Conservation (phyloP, 768 basidiomycete genomes). For the Trametes maxima region DNA sequence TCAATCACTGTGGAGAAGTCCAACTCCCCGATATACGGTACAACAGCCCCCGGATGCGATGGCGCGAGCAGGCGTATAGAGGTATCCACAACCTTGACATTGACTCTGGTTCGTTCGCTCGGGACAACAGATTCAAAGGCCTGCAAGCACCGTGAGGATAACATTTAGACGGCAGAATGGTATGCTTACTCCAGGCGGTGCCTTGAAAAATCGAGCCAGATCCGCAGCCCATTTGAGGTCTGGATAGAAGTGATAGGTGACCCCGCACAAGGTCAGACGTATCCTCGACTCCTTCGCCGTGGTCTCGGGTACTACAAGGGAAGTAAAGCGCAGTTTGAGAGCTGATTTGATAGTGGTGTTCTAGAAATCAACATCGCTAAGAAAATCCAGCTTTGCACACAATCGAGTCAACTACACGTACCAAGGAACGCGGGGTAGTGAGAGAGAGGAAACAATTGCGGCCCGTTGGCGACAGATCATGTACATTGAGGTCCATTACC, state of each 20-base stretch:
- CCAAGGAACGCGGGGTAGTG: constrained; percentile 60
- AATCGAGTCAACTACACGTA: constrained; percentile 36
- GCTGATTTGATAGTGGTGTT: constrained; percentile 46
- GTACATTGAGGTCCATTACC: constrained; percentile 61
- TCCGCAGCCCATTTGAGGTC: constrained; percentile 67
- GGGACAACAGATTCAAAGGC: constrained; percentile 94
- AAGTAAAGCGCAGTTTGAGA: constrained; percentile 68
- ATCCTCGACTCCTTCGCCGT: constrained; percentile 79
- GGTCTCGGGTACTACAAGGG: constrained; percentile 58
- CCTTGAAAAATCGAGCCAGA: constrained; percentile 64
- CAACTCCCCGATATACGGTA: constrained; percentile 63
- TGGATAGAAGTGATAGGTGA: constrained; percentile 63
- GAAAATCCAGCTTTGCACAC: not conserved
- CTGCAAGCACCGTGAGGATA: constrained; percentile 36
- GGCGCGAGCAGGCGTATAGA: constrained; percentile 64
- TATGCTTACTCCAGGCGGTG: constrained; percentile 82
- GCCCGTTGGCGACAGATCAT: constrained; percentile 46
- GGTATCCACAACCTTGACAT: constrained; percentile 65
- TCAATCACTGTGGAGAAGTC: constrained; percentile 75
- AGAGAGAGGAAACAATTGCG: constrained; percentile 49
- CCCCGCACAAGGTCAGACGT: constrained; percentile 61
- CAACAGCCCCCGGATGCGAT: constrained; percentile 62
- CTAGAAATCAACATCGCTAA: constrained; percentile 17
- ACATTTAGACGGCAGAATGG: not conserved
- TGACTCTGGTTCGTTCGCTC: constrained; percentile 77